Conservation (phyloP, 2,329 filamentous ascomycete species). For the Aspergillus floridensis region DNA sequence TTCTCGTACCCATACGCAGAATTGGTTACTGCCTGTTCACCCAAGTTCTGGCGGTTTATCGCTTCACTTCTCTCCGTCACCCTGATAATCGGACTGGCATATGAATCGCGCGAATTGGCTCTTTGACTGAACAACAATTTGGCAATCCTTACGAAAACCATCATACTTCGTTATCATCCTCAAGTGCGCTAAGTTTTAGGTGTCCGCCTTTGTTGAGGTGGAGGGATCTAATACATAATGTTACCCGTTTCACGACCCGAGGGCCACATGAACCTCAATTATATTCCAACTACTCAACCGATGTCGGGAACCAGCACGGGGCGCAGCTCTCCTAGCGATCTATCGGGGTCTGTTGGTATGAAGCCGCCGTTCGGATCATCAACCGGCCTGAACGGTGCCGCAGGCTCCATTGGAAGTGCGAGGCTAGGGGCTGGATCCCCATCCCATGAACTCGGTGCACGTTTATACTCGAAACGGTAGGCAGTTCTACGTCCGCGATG, state of each 20-base stretch:
- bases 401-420: constrained; percentile 53
- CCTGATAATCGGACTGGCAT: constrained; percentile 10
- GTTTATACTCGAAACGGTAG: constrained; percentile 91
- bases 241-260: constrained; percentile 77
- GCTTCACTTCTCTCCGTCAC: neutral
- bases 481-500: constrained; percentile 33
- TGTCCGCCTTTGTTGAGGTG: constrained; percentile 19
- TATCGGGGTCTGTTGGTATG: constrained; percentile 59
- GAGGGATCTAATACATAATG: constrained; percentile 77
- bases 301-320: constrained; percentile 77
- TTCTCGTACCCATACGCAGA: neutral
- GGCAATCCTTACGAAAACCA: constrained; percentile 7
- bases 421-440: constrained; percentile 92
- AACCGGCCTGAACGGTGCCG: constrained; percentile 56
- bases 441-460: constrained; percentile 80
- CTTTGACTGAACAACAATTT: constrained; percentile 20
- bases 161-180: constrained; percentile 1
- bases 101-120: constrained; percentile 25
- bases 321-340: constrained; percentile 76
- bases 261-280: constrained; percentile 78
- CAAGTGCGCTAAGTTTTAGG: constrained; percentile 3
- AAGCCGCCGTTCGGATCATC: constrained; percentile 73
- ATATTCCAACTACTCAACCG: constrained; percentile 65
- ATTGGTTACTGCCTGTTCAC: neutral
- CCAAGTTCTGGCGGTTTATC: neutral